Percentiles rank a stretch among this genome's conserved stretches.
phyloP scores from a whole-genome alignment of 2,329 filamentous ascomycete genomes.

The Zymoseptoria pseudotritici region DNA sequence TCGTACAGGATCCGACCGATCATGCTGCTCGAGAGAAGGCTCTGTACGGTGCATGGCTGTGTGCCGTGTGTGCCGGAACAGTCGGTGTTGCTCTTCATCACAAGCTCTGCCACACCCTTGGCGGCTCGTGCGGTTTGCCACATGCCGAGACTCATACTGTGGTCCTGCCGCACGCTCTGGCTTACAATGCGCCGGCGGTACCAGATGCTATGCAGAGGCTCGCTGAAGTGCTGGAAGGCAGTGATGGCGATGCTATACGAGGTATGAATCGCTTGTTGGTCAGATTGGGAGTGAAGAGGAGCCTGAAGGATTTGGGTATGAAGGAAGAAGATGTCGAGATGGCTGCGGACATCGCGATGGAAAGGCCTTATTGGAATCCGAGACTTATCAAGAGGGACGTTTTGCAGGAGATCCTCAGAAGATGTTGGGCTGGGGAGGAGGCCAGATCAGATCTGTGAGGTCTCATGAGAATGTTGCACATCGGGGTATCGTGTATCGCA shows the following conservation, averaged over 20 bases:
- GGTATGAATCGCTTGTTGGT: conserved; percentile 50
- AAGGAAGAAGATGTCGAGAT: conserved; percentile 54
- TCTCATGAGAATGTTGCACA: not conserved
- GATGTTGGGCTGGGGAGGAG: conserved; percentile 55
- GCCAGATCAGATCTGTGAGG: conserved; percentile 45
- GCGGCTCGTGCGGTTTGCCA: conserved; percentile 56
- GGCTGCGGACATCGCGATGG: conserved; percentile 51
- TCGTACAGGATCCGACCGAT: conserved; percentile 42
- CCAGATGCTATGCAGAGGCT: conserved; percentile 47
- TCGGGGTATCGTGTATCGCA: not conserved
- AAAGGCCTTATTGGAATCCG: conserved; percentile 55
- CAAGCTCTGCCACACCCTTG: conserved; percentile 59
- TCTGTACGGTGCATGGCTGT: conserved; percentile 59
- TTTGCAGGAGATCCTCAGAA: conserved; percentile 50
- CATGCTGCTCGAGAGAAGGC: conserved; percentile 45
- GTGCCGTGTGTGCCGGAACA: conserved; percentile 52
- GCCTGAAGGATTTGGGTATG: conserved; percentile 50
- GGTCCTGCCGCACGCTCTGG: conserved; percentile 55
- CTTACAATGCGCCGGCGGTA: conserved; percentile 53
- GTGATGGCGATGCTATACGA: conserved; percentile 50
- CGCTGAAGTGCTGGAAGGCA: conserved; percentile 48
- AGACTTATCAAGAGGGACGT: conserved; percentile 45
- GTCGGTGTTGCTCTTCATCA: conserved; percentile 60
- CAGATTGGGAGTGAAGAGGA: conserved; percentile 48
- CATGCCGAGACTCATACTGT: conserved; percentile 60